Percentiles rank a stretch among this genome's conserved stretches.
Conservation (phyloP, 2,329 filamentous ascomycete genomes). For the Talaromyces sp. region DNA sequence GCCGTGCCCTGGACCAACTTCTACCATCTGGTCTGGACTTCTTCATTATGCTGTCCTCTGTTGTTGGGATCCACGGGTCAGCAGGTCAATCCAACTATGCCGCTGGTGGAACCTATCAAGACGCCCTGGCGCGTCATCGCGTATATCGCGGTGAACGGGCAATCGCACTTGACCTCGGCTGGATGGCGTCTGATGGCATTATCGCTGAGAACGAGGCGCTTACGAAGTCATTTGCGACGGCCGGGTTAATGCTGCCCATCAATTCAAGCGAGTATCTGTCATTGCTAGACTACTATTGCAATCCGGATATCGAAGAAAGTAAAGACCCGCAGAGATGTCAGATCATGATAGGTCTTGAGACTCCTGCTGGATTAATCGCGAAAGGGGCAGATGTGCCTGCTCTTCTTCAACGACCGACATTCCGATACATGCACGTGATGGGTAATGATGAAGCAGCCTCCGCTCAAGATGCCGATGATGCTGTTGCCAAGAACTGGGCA, state of each 20-base stretch:
- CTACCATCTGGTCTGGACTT: background rate
- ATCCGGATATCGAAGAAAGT: background rate
- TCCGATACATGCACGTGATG: too few relatives aligned
- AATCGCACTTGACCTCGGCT: too few relatives aligned
- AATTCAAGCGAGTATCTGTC: background rate
- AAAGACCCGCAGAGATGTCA: background rate
- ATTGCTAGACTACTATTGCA: background rate
- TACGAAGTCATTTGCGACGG: background rate
- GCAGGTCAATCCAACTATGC: too few relatives aligned
- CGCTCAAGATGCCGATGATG: too few relatives aligned
- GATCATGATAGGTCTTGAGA: background rate
- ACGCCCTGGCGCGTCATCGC: too few relatives aligned
- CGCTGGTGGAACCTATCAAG: too few relatives aligned
- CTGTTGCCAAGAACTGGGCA: too few relatives aligned
- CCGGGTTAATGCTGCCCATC: background rate
- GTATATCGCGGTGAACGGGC: too few relatives aligned
- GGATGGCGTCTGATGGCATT: slow-evolving; percentile 10
- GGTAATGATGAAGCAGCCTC: too few relatives aligned
- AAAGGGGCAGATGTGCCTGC: background rate
- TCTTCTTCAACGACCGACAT: too few relatives aligned
- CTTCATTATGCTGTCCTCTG: too few relatives aligned
- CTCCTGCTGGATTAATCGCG: background rate
- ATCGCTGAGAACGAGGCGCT: slow-evolving; percentile 18
- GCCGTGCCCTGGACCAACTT: background rate
- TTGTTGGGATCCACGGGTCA: too few relatives aligned